Evolutionary conservation across 352 stramenopile species (phyloP), one percentile per base, ranked within the genome.

Genomic region (Thalassiosira hispida): DNA sequence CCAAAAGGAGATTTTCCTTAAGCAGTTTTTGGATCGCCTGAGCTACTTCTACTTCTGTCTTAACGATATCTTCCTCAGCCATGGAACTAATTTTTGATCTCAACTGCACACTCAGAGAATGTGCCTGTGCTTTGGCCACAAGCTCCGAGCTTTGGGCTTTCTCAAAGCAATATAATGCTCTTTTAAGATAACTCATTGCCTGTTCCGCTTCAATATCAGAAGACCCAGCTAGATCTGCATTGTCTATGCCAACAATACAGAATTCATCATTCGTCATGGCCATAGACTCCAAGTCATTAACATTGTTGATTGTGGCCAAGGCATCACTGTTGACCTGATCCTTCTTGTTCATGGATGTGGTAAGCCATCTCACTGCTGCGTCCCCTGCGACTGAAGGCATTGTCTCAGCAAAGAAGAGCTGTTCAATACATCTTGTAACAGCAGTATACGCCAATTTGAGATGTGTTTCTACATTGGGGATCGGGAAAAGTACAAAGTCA

Each of bases 381-480:
- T 88, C 64, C 9, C 83, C 85, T 25, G 85, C 46, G 27, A 64
- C 18, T 18, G 79, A 89, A 44, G 47, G 38, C 18, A 0, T 55
- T 16, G 88, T 92, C 66, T 93, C 88, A 5, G 69, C 85, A 73
- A 93, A 92, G 31, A 89, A 84, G 20, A 93, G 77, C 14, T 78
- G 67, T 42, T 91, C 70, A 23, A 81, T 85, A 35, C 77, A 87
- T 38, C 88, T 66, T 47, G 85, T 93, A 1, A 93, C 44, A 5
- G 31, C 86, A 9, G 88, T 93, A 42, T 93, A 93, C 16, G 90
- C 31, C 7, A 90, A 60, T 56, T 93, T 93, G 1, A 93, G 61
- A 25, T 86, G 79, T 1, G 55, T 73, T 61, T 91, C 88, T 16
- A n/a, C n/a, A n/a, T n/a, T n/a, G n/a, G n/a, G n/a, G n/a, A n/a